Percentiles rank a stretch among this genome's conserved stretches.
These are phyloP conservation scores for Lachnellula cervina DNA, from an alignment of 2,329 filamentous ascomycete genomes.

Conservation along the genomic window DNA sequence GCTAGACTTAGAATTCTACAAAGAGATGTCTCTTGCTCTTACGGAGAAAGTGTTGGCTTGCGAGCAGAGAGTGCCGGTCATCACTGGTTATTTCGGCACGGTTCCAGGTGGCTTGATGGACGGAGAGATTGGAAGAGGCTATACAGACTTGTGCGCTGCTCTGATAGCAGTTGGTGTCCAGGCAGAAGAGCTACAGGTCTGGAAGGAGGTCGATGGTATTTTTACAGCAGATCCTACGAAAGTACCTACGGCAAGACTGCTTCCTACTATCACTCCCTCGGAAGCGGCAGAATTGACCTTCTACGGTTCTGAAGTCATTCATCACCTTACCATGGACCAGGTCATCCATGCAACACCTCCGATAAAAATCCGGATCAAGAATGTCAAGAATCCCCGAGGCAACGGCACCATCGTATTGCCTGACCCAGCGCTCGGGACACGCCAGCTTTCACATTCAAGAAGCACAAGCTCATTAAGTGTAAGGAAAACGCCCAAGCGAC, in stretches of 20 bases:
- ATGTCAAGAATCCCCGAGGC: slow-evolving; percentile 79
- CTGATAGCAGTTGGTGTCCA: slow-evolving; percentile 83
- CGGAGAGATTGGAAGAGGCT: slow-evolving; percentile 84
- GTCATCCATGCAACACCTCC: slow-evolving; percentile 73
- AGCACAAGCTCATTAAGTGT: slow-evolving; percentile 40
- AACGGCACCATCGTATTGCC: slow-evolving; percentile 80
- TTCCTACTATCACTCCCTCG: slow-evolving; percentile 82
- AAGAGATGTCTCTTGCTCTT: slow-evolving; percentile 55
- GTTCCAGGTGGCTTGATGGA: slow-evolving; percentile 88
- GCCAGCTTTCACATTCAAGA: slow-evolving; percentile 48
- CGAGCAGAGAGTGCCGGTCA: slow-evolving; percentile 64
- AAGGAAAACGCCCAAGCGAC: slow-evolving; percentile 62
- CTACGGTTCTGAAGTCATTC: slow-evolving; percentile 93
- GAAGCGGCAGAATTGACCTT: slow-evolving; percentile 96
- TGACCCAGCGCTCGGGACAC: slow-evolving; percentile 52
- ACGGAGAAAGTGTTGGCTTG: slow-evolving; percentile 61
- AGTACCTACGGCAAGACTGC: slow-evolving; percentile 86
- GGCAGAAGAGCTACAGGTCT: slow-evolving; percentile 88
- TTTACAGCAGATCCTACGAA: slow-evolving; percentile 80
- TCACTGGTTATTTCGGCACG: slow-evolving; percentile 92
- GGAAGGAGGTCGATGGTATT: slow-evolving; percentile 98
- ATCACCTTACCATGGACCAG: slow-evolving; percentile 98
- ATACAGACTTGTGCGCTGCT: slow-evolving; percentile 93
- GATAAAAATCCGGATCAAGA: slow-evolving; percentile 86
- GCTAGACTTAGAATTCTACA: slow-evolving; percentile 67